These are phyloP conservation scores for Tuber aestivum DNA, from an alignment of 495 filamentous ascomycete genomes.

Conservation along the genomic window DNA sequence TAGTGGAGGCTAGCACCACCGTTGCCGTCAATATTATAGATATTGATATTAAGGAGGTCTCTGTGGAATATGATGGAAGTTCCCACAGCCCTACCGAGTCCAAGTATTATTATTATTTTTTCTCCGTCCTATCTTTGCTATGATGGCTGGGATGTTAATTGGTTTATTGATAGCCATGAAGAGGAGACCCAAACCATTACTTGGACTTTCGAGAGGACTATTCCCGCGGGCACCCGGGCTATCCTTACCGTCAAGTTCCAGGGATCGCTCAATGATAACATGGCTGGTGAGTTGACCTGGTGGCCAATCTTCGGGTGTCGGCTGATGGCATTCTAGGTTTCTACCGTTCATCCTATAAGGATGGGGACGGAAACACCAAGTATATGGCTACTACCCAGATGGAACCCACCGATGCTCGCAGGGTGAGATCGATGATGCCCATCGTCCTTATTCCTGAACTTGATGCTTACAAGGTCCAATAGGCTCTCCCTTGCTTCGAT, in stretches of 20 bases:
- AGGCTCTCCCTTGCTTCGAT: constrained; percentile 71
- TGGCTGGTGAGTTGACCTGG: constrained; percentile 53
- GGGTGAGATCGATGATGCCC: constrained; percentile 36
- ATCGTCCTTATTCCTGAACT: not conserved
- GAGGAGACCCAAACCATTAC: constrained; percentile 59
- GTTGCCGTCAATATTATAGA: constrained; percentile 84
- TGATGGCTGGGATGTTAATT: constrained; percentile 2
- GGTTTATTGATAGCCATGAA: constrained; percentile 48
- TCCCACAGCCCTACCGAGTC: constrained; percentile 38
- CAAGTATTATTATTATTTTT: constrained; percentile 46
- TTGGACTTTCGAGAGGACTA: constrained; percentile 56
- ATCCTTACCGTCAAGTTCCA: constrained; percentile 62
- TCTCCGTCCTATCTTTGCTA: not conserved
- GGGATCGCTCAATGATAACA: constrained; percentile 67
- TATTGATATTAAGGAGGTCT: constrained; percentile 72
- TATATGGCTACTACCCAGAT: constrained; percentile 74
- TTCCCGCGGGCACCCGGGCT: constrained; percentile 57
- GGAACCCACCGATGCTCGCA: constrained; percentile 70
- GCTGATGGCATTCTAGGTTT: constrained; percentile 46
- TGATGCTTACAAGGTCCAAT: constrained; percentile 7
- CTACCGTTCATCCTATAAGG: constrained; percentile 71
- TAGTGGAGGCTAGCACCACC: constrained; percentile 75
- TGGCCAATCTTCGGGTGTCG: not conserved
- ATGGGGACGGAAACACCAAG: constrained; percentile 55
- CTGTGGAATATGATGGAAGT: constrained; percentile 53